Evolutionary conservation across 768 basidiomycete species (phyloP).

Genomic region (Lactarius pseudohatsudake): DNA sequence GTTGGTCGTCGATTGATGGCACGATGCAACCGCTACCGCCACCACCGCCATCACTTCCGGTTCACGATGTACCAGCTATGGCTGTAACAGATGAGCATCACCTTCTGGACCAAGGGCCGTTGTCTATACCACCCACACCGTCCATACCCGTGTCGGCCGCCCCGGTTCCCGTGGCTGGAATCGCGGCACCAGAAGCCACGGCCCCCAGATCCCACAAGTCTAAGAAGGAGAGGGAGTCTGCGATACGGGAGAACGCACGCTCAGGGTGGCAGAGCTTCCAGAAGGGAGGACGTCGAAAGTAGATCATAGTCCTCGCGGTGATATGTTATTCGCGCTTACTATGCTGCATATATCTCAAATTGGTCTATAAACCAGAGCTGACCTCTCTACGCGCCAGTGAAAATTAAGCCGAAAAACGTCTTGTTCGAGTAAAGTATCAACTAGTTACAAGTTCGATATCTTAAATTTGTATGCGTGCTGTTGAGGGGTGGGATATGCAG

Average conservation of each 20-base stretch:
- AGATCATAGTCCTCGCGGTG: not conserved
- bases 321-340: not conserved
- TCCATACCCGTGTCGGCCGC: constrained; percentile 18
- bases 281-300: constrained; percentile 29
- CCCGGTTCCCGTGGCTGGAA: not conserved
- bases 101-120: constrained; percentile 19
- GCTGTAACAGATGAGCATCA: constrained; percentile 3
- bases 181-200: not conserved
- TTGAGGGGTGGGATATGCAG: constrained; percentile 30
- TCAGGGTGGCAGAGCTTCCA: constrained; percentile 32
- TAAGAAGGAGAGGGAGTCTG: constrained; percentile 24
- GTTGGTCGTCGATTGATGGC: constrained; percentile 67
- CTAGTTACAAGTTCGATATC: constrained; percentile 35
- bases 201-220: constrained; percentile 5
- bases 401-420: constrained; percentile 28
- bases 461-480: constrained; percentile 36
- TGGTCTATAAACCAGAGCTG: not conserved
- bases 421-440: constrained; percentile 31
- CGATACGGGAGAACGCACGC: constrained; percentile 25
- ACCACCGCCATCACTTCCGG: constrained; percentile 1
- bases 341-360: not conserved
- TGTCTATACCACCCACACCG: constrained; percentile 32
- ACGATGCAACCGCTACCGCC: constrained; percentile 31
- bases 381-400: not conserved
- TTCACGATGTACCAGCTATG: not conserved